These are phyloP conservation scores for Aspergillaceae sp. DNA, from an alignment of 2,329 filamentous ascomycete genomes.

Conservation along the genomic window DNA sequence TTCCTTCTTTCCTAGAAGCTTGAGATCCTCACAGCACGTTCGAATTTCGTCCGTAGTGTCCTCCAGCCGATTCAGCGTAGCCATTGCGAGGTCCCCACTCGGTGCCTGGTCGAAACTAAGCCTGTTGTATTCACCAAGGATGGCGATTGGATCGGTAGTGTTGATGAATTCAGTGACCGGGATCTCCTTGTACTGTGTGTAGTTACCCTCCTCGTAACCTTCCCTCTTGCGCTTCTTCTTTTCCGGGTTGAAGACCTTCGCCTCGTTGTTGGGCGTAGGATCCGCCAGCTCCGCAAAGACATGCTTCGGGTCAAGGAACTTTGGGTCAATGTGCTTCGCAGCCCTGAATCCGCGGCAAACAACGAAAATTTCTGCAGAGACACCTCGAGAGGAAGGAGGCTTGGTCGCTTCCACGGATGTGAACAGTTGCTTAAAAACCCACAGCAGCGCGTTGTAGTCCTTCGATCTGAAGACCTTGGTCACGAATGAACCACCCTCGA, in stretches of 20 bases:
- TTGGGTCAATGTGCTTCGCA: conserved; percentile 84
- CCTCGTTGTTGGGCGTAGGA: conserved; percentile 85
- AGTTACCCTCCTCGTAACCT: conserved; percentile 95
- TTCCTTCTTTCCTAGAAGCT: conserved; percentile 85
- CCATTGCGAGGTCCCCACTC: conserved; percentile 76
- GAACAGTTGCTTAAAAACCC: conserved; percentile 97
- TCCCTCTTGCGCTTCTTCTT: conserved; percentile 96
- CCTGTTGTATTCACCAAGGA: conserved; percentile 77
- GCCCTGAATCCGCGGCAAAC: conserved; percentile 94
- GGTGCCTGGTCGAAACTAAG: conserved; percentile 72
- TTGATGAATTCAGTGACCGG: conserved; percentile 89
- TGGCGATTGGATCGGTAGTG: conserved; percentile 83
- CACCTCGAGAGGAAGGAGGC: conserved; percentile 87
- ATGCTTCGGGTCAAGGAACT: conserved; percentile 77
- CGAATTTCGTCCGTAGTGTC: conserved; percentile 80
- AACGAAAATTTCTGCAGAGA: conserved; percentile 97
- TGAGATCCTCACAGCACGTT: conserved; percentile 70
- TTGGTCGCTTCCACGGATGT: conserved; percentile 94
- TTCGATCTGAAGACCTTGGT: conserved; percentile 97
- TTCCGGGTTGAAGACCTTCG: conserved; percentile 96
- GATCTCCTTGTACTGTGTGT: conserved; percentile 81
- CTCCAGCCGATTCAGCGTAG: conserved; percentile 73
- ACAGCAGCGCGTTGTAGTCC: conserved; percentile 89
- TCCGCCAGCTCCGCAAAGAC: conserved; percentile 90
- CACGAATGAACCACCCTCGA: conserved; percentile 83